Evolutionary conservation across 192 early-diverging fungal species (phyloP), one percentile per base, ranked within the genome.

Genomic region (Linnemannia schmuckeri): DNA sequence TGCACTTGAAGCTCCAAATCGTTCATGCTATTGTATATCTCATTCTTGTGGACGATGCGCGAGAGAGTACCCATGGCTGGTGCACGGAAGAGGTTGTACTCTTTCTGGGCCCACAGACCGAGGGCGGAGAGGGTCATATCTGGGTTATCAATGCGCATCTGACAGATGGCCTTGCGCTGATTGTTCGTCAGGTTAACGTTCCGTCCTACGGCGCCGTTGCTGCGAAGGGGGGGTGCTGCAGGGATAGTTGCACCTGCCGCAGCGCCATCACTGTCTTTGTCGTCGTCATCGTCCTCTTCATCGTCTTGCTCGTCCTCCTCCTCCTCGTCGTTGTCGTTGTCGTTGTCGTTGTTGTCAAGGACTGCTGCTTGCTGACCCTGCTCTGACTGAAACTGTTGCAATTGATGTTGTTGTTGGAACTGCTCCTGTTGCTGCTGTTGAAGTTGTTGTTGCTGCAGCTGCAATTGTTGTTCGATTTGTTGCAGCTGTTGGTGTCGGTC

Each of bases 31-130:
- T 71, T 81, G 72, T 87, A 87, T 2, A 57, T 38, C 18, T 44
- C 66, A 20, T 77, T 57, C 37, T 74, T 74, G 76, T 75, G 46
- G 17, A 87, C 40, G 24, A 87, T 87, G n/a, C 85, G 41, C 4
- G 85, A 87, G 38, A 87, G 80, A 0, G 85, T 81, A 13, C 85
- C 85, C 70, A 87, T 87, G 35, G 85, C 85, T 2, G 85, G 85
- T 63, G 55, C 75, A 10, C 80, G 75, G 6, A 37, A n/a, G 30
- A 81, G 75, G 9, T 47, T 15, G 27, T 81, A 81, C 30, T 77
- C 47, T 69, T 75, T 44, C 27, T 74, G 61, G 37, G 85, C 79
- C 85, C 85, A 87, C 33, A 30, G 47, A 8, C 57, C 79, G 30
- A 87, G 78, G 9, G 57, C 71, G 0, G 81, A 68, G 9, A 87